These are phyloP conservation scores for Hygrocybe punicea DNA, from an alignment of 768 basidiomycete species.

Conservation along the genomic window DNA sequence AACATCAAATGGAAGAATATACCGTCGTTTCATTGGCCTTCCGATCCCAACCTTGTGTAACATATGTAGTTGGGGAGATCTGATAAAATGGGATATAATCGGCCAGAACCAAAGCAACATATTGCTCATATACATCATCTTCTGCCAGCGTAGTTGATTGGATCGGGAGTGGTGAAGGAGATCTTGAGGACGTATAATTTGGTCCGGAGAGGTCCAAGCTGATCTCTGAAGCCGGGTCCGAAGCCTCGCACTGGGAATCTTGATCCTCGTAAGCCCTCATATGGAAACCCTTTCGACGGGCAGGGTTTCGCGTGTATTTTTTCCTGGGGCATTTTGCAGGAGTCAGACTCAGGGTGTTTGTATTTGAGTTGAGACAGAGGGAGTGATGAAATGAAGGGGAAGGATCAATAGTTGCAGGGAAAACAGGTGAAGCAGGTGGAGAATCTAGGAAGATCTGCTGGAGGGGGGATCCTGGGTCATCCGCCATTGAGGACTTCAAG, in stretches of 20 bases:
- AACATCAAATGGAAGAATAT: background rate
- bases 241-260: background rate
- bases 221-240: background rate
- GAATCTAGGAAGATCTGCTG: background rate
- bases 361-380: background rate
- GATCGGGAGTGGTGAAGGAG: background rate
- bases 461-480: background rate
- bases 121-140: background rate
- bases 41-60: conserved; percentile 16
- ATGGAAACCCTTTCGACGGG: background rate
- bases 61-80: conserved; percentile 9
- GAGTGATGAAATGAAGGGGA: background rate
- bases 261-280: background rate
- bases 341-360: background rate
- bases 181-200: background rate
- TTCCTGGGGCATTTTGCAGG: background rate
- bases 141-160: background rate
- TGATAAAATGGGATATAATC: conserved; percentile 9
- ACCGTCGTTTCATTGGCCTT: conserved; percentile 8
- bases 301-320: background rate
- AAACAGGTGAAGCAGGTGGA: background rate
- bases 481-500: background rate
- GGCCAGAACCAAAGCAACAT: conserved; percentile 5
- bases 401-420: background rate
- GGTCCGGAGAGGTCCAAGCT: background rate